Base-by-base conservation (phyloP, 192 early-diverging fungal genomes). In the Umbelopsis isabellina region DNA sequence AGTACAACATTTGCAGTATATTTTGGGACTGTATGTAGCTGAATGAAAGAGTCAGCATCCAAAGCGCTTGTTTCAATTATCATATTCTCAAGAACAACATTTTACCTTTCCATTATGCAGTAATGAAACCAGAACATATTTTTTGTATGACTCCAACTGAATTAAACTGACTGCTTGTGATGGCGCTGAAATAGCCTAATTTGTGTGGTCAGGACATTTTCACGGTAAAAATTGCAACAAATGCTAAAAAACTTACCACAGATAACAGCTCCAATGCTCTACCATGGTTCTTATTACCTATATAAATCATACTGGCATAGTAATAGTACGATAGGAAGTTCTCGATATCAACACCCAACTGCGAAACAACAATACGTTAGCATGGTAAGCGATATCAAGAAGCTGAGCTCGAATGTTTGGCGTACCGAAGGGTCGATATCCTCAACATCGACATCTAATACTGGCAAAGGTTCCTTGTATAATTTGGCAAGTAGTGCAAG, bases 91-190 rank as follows among this genome's bases (percentile, higher is more conserved):
- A 4, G 6, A 41, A 41, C 37, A 41, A 10, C 37, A 2, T 0
- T 41, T 30, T 65, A 88, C 79, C 61, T 72, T 75, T 52, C 92
- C 92, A 27, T 85, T 41, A 9, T 80, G 74, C 20, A 93, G 79
- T 12, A 95, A 70, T 8, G 85, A 87, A 23, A 88, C 80, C 22
- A 95, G 74, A 3, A 87, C 72, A 67, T 81, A 91, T 64, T 91
- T 91, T 61, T 91, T 90, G 81, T 88, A 86, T 0, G 90, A 88
- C 75, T 94, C 91, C 37, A 94, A 70, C 75, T 92, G 91, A 67
- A 95, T 93, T 20, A 82, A 79, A 64, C 90, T 92, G 3, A 82
- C 69, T 0, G 81, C 82, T 35, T 82, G 78, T 1, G 87, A 82
- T 16, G 93, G 93, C 8, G 91, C 84, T 22, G 89, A 83, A 12